Percentiles rank a stretch among this genome's conserved stretches.
Evolutionary conservation across 202 grass and related monocot species (phyloP).

Genomic region (Dendrocalamus latiflorus): DNA sequence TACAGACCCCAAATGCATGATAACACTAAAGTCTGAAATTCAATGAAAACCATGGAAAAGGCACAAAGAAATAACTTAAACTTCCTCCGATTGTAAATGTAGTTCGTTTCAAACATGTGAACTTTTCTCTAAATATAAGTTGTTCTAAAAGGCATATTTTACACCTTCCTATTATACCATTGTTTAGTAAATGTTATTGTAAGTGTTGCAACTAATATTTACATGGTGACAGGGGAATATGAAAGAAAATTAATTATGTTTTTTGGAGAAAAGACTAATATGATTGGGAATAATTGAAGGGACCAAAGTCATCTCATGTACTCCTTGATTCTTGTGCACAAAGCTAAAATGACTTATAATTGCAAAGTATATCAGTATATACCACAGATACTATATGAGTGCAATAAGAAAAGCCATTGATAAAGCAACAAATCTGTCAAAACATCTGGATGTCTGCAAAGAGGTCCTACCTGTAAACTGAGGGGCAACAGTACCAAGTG

Average conservation of each 20-base stretch:
- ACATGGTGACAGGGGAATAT: not conserved
- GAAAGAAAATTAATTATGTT: not conserved
- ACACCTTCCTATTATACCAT: not conserved
- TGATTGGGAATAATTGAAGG: not conserved
- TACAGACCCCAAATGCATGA: not conserved
- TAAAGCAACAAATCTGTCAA: not conserved
- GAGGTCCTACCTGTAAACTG: constrained; percentile 36
- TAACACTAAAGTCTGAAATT: not conserved
- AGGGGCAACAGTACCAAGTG: constrained; percentile 93
- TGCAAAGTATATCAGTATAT: constrained; percentile 1
- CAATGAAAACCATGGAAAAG: not conserved
- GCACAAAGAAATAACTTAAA: not conserved
- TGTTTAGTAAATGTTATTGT: not conserved
- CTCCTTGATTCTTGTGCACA: not conserved
- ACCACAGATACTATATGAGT: not conserved
- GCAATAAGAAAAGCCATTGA: constrained; percentile 9
- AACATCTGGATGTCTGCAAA: not conserved
- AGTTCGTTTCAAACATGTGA: not conserved
- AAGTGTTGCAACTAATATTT: constrained; percentile 1
- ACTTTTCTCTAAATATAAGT: not conserved
- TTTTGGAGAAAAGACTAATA: not conserved
- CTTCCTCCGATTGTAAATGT: too few relatives aligned
- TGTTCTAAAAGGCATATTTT: not conserved
- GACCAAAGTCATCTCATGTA: not conserved
- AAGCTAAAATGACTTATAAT: not conserved